These are phyloP conservation scores for Penicillium concentricum DNA, from an alignment of 2,329 filamentous ascomycete species.

Conservation along the genomic window DNA sequence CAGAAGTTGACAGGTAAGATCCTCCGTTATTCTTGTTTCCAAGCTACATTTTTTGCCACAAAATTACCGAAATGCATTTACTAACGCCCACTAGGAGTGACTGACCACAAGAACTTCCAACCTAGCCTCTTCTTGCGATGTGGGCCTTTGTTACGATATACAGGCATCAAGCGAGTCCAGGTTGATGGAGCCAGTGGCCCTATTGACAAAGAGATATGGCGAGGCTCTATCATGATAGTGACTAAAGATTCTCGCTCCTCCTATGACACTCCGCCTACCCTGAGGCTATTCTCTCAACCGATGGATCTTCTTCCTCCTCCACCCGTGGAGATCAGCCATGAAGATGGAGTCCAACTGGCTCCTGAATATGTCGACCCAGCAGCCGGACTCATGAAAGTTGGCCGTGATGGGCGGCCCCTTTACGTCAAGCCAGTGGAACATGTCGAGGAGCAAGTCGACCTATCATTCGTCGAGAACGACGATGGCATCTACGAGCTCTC, in stretches of 20 bases:
- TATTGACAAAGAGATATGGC: slow-evolving; percentile 76
- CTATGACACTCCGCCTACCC: slow-evolving; percentile 72
- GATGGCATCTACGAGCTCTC: slow-evolving; percentile 76
- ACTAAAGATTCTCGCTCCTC: slow-evolving; percentile 81
- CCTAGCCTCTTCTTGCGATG: slow-evolving; percentile 84
- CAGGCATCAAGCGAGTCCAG: slow-evolving; percentile 66
- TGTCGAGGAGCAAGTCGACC: slow-evolving; percentile 72
- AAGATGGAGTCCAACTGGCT: slow-evolving; percentile 59
- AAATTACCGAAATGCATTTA: not conserved
- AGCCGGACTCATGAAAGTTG: slow-evolving; percentile 81
- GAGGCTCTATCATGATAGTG: slow-evolving; percentile 93
- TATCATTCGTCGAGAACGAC: slow-evolving; percentile 77
- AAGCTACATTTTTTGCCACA: not conserved
- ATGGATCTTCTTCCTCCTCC: slow-evolving; percentile 79
- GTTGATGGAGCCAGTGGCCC: slow-evolving; percentile 34
- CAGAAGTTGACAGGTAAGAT: slow-evolving; percentile 35
- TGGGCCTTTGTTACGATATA: slow-evolving; percentile 86
- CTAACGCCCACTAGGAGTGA: slow-evolving; percentile 43
- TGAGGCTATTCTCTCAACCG: slow-evolving; percentile 84
- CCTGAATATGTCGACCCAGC: slow-evolving; percentile 85
- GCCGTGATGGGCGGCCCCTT: slow-evolving; percentile 77
- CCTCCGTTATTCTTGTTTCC: too few relatives aligned
- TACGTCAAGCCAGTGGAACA: slow-evolving; percentile 90
- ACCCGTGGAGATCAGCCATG: slow-evolving; percentile 64
- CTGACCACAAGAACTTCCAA: slow-evolving; percentile 66